A percentile compares a stretch with the other conserved stretches of the same genome.
These are phyloP conservation scores for Podila minutissima DNA, from an alignment of 192 early-diverging fungal species.

Conservation along the genomic window DNA sequence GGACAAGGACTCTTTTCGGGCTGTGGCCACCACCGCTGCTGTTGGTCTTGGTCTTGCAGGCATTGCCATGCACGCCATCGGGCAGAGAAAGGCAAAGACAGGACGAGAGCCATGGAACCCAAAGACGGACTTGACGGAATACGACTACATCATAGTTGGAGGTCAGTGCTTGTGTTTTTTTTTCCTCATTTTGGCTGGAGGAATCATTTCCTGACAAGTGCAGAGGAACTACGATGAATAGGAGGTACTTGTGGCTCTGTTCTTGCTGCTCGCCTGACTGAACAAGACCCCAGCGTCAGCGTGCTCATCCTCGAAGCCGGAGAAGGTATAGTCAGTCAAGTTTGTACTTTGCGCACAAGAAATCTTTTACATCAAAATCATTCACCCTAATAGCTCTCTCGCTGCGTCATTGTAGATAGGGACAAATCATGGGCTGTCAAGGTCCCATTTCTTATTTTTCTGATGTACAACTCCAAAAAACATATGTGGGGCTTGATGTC, in stretches of 20 bases:
- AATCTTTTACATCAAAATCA: neutral
- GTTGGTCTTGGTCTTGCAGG: slow-evolving; percentile 7
- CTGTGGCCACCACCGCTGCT: neutral
- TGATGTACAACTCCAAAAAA: too few species aligned
- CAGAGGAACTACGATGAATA: neutral
- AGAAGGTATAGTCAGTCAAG: neutral
- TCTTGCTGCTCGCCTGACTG: slow-evolving; percentile 16
- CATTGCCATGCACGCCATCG: neutral
- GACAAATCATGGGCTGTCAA: neutral
- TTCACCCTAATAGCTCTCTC: neutral
- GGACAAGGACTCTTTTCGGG: neutral
- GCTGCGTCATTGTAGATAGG: neutral
- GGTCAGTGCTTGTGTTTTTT: neutral
- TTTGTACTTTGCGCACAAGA: neutral
- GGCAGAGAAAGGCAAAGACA: neutral
- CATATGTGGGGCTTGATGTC: too few species aligned
- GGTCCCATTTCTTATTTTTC: neutral
- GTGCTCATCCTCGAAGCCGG: slow-evolving; percentile 33
- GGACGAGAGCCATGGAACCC: slow-evolving; percentile 14
- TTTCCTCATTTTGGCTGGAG: neutral
- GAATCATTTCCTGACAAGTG: neutral
- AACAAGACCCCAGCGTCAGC: slow-evolving; percentile 16
- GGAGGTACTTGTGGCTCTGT: slow-evolving; percentile 25
- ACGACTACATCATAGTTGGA: slow-evolving; percentile 19
- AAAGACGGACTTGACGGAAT: neutral